These are phyloP conservation scores for Exsudoporus frostii DNA, from an alignment of 768 basidiomycete species.

Conservation along the genomic window DNA sequence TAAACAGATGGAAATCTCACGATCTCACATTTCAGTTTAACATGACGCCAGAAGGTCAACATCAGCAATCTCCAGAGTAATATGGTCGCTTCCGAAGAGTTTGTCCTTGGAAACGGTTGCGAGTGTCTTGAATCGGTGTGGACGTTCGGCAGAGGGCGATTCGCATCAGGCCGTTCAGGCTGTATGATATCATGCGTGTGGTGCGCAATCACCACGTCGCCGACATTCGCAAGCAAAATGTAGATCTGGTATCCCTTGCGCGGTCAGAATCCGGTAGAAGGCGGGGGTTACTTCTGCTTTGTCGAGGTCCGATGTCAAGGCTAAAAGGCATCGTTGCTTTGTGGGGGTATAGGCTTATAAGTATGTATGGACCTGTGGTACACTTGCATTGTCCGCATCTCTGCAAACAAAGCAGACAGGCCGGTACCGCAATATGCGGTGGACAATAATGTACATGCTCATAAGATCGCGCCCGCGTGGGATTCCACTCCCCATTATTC, in stretches of 20 bases:
- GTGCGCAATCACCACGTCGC: background rate
- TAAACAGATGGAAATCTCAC: slow-evolving; percentile 17
- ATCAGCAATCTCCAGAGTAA: background rate
- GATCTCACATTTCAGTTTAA: slow-evolving; percentile 8
- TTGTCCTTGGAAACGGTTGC: background rate
- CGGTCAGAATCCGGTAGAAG: background rate
- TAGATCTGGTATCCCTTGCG: background rate
- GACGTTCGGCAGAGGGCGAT: background rate
- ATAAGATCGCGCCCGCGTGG: no score
- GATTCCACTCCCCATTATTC: background rate
- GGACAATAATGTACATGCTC: background rate
- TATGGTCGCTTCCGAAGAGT: background rate
- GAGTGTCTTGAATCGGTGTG: background rate
- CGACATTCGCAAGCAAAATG: background rate
- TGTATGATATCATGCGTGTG: background rate
- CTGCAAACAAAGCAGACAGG: slow-evolving; percentile 4
- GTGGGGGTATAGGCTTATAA: background rate
- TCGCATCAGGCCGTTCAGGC: background rate
- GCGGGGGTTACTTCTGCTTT: slow-evolving; percentile 12
- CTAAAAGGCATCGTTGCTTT: slow-evolving; percentile 7
- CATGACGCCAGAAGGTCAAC: background rate
- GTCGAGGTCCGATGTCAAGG: slow-evolving; percentile 15
- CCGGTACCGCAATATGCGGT: background rate
- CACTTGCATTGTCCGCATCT: slow-evolving; percentile 8
- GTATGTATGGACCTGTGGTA: background rate